Conservation (phyloP, 257 asterid genomes). For the Penstemon barbatus region DNA sequence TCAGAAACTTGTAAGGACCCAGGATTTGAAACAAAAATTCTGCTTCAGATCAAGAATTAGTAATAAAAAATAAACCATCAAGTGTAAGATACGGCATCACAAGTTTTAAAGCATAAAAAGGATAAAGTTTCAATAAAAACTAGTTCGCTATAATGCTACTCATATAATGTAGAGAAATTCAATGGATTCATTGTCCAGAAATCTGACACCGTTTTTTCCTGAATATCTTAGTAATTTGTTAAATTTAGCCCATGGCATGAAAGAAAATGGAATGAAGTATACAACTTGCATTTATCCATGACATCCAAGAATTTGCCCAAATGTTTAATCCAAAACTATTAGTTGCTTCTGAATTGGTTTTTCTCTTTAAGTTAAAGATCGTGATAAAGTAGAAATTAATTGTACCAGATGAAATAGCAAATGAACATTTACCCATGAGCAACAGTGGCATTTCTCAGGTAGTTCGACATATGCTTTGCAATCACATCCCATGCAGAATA, state of each 20-base stretch:
- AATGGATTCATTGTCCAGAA: background rate
- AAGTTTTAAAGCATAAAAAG: constrained; percentile 7
- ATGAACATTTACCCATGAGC: constrained; percentile 62
- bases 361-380: constrained; percentile 20
- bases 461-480: constrained; percentile 56
- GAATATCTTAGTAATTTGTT: background rate
- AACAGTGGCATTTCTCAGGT: constrained; percentile 58
- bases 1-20: constrained; percentile 1
- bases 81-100: background rate
- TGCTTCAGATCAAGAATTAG: background rate
- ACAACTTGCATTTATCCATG: constrained; percentile 4
- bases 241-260: background rate
- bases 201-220: background rate
- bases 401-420: constrained; percentile 19
- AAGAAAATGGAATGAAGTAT: background rate
- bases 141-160: background rate
- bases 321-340: background rate
- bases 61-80: background rate
- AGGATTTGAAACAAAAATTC: constrained; percentile 8
- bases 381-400: constrained; percentile 14
- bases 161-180: background rate
- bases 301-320: constrained; percentile 1
- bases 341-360: constrained; percentile 15
- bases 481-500: constrained; percentile 97
- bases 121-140: too few relatives aligned